phyloP scores from a whole-genome alignment of 2,329 filamentous ascomycete species.

The Rhexocercosporidium sp. region DNA sequence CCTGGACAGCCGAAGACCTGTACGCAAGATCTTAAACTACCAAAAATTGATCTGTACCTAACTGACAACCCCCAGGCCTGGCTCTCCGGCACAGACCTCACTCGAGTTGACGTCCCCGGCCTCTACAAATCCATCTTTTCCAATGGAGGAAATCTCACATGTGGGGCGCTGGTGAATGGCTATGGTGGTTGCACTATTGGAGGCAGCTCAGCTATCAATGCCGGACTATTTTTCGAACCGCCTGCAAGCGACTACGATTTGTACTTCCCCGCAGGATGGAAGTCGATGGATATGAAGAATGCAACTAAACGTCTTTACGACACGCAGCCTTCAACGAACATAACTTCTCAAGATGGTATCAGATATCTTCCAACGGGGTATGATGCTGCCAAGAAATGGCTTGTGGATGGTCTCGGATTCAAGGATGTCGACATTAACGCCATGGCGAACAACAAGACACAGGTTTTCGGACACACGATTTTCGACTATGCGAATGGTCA shows the following conservation, averaged over 20 bases:
- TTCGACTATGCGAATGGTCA: conserved; percentile 56
- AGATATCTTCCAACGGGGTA: conserved; percentile 55
- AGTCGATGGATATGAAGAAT: conserved; percentile 52
- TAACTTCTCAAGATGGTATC: conserved; percentile 51
- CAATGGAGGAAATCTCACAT: conserved; percentile 48
- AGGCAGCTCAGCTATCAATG: conserved; percentile 59
- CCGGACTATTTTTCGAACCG: conserved; percentile 58
- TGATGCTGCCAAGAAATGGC: conserved; percentile 53
- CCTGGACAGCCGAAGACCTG: conserved; percentile 46
- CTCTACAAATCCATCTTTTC: conserved; percentile 56
- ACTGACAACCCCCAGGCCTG: conserved; percentile 41
- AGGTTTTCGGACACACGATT: conserved; percentile 54
- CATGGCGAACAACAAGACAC: conserved; percentile 50
- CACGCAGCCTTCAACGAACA: conserved; percentile 50
- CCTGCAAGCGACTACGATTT: conserved; percentile 57
- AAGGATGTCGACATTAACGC: conserved; percentile 54
- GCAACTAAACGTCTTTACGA: conserved; percentile 52
- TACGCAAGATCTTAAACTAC: not conserved
- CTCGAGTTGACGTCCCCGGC: conserved; percentile 58
- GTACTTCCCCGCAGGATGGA: conserved; percentile 57
- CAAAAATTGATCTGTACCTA: not conserved
- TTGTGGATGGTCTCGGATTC: conserved; percentile 55
- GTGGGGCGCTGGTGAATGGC: conserved; percentile 48
- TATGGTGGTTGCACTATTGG: conserved; percentile 58
- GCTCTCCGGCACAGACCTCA: conserved; percentile 53